A percentile compares a stretch with the other conserved stretches of the same genome.
phyloP scores from a whole-genome alignment of 805 yeast genomes.

The Lipomyces chichibuensis region DNA sequence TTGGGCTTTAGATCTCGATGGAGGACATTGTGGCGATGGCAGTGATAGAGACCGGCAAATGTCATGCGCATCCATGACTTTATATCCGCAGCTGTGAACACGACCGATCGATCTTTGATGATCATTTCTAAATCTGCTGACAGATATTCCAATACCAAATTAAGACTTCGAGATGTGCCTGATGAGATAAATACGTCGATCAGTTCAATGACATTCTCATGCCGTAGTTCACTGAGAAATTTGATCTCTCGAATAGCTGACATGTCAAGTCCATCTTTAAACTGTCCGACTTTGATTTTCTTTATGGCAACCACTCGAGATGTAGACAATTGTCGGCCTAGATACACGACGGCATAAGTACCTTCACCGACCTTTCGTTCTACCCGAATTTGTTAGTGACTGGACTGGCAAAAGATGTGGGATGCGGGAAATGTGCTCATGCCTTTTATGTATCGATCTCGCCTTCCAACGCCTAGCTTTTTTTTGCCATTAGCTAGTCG shows the following conservation, averaged over 20 bases:
- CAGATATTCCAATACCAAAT: slow-evolving; percentile 87
- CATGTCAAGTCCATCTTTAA: slow-evolving; percentile 97
- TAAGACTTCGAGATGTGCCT: slow-evolving; percentile 53
- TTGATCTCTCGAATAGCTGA: slow-evolving; percentile 94
- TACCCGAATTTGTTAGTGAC: slow-evolving; percentile 4
- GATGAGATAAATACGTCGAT: slow-evolving; percentile 77
- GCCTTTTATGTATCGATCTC: slow-evolving; percentile 26
- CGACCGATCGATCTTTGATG: slow-evolving; percentile 73
- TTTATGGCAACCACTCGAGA: slow-evolving; percentile 80
- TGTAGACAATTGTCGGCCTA: slow-evolving; percentile 46
- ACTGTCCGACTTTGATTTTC: slow-evolving; percentile 90
- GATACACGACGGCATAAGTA: slow-evolving; percentile 93
- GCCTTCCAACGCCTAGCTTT: slow-evolving; percentile 11
- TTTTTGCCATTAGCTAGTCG: slow-evolving; percentile 6
- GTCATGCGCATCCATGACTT: slow-evolving; percentile 96
- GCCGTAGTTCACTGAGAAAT: slow-evolving; percentile 78
- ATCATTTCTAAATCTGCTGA: slow-evolving; percentile 91
- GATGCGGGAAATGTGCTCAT: not conserved
- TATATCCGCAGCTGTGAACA: slow-evolving; percentile 83
- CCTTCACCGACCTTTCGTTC: slow-evolving; percentile 98
- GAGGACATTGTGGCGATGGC: slow-evolving; percentile 86
- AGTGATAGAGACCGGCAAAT: slow-evolving; percentile 89
- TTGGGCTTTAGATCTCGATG: slow-evolving; percentile 58
- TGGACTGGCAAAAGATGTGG: no score
- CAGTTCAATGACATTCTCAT: slow-evolving; percentile 80